Conservation (phyloP, 1,139 yeast genomes). For the Geotrichum fermentans region DNA sequence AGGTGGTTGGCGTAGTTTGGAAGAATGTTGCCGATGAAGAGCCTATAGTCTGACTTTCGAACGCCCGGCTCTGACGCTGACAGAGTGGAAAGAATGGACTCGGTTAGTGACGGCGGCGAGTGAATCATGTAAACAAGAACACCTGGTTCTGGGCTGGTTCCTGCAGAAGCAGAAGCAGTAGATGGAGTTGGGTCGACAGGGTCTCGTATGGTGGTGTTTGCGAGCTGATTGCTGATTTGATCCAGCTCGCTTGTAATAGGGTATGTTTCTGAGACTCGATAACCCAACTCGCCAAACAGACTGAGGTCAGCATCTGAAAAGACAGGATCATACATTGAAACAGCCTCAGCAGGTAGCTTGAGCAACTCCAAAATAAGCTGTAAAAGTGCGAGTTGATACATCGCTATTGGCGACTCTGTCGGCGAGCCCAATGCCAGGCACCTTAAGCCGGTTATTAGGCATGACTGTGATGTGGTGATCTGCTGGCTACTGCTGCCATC, state of each 20-base stretch:
- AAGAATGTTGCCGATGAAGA: constrained; percentile 38
- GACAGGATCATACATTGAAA: constrained; percentile 63
- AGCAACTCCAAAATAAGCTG: constrained; percentile 38
- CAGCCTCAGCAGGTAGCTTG: constrained; percentile 23
- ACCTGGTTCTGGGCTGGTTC: constrained; percentile 24
- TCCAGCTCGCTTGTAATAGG: constrained; percentile 1
- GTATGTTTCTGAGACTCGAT: constrained; percentile 29
- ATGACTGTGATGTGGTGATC: neutral
- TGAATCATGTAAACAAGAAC: constrained; percentile 55
- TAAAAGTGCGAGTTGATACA: constrained; percentile 60
- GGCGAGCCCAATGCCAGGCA: constrained; percentile 76
- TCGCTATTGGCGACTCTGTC: constrained; percentile 50
- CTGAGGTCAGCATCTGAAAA: constrained; percentile 46
- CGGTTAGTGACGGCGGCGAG: constrained; percentile 61
- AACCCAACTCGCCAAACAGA: constrained; percentile 32
- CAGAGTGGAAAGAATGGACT: constrained; percentile 37
- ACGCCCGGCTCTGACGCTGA: too few relatives aligned
- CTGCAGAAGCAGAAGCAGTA: neutral
- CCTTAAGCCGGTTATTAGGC: constrained; percentile 11
- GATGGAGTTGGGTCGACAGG: neutral
- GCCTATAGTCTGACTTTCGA: neutral
- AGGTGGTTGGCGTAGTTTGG: constrained; percentile 27
- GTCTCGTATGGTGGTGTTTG: too few relatives aligned
- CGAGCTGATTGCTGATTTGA: too few relatives aligned
- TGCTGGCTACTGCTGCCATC: neutral